Conservation (phyloP, 257 asterid species). For the Misopates orontium region DNA sequence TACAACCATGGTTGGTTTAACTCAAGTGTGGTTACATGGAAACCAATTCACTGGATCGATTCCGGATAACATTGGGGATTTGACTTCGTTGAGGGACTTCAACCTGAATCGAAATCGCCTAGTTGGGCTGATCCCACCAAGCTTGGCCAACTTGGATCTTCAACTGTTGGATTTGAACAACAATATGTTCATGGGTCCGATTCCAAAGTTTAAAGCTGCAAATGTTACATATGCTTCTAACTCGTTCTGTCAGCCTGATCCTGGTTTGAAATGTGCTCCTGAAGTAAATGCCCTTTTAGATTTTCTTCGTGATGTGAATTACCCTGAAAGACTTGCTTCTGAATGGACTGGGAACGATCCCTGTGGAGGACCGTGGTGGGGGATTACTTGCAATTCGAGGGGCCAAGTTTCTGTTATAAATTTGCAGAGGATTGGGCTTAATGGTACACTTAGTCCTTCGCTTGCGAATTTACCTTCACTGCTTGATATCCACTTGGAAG, state of each 20-base stretch:
- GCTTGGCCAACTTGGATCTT: conserved; percentile 56
- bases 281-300: conserved; percentile 64
- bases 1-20: conserved; percentile 55
- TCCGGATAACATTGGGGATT: conserved; percentile 61
- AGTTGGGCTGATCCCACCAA: conserved; percentile 62
- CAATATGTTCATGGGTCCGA: conserved; percentile 79
- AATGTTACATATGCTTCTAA: conserved; percentile 48
- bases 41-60: conserved; percentile 64
- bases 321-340: conserved; percentile 55
- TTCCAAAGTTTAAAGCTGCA: conserved; percentile 59
- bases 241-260: conserved; percentile 56
- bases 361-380: conserved; percentile 71
- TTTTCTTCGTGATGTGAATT: conserved; percentile 54
- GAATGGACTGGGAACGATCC: conserved; percentile 78
- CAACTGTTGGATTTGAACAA: conserved; percentile 58
- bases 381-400: conserved; percentile 51
- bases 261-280: conserved; percentile 65
- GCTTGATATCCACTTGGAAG: conserved; percentile 65
- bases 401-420: conserved; percentile 58
- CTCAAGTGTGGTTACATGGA: conserved; percentile 67
- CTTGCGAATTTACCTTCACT: conserved; percentile 54
- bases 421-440: conserved; percentile 60
- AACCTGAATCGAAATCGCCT: conserved; percentile 60
- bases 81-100: conserved; percentile 53
- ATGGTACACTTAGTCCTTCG: conserved; percentile 73